Conservation (phyloP, 441 rosid genomes). For the Pelargonium cotyledonis region DNA sequence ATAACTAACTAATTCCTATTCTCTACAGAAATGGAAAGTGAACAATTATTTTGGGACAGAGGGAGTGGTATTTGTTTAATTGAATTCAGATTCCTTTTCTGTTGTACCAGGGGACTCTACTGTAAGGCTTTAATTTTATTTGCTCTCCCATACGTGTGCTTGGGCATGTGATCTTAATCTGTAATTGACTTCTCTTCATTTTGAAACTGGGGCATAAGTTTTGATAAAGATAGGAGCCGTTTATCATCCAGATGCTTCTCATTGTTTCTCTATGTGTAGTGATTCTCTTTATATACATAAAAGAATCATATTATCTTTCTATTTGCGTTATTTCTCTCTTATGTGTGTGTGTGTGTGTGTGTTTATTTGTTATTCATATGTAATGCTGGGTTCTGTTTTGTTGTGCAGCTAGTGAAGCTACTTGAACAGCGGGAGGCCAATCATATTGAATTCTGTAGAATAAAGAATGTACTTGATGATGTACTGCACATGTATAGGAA, state of each 20-base stretch:
- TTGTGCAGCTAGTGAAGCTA: conserved; percentile 85
- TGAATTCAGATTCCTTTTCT: neutral
- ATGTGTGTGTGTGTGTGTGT: neutral
- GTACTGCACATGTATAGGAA: conserved; percentile 61
- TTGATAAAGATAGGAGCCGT: too few species aligned
- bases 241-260: too few species aligned
- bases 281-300: neutral
- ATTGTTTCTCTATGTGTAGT: neutral
- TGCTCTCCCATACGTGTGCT: too few species aligned
- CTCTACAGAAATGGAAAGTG: too few species aligned
- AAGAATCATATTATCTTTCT: neutral
- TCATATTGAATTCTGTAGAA: conserved; percentile 87
- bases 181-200: too few species aligned
- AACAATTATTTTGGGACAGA: too few species aligned
- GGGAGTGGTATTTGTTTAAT: neutral
- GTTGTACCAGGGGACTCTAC: neutral
- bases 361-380: neutral
- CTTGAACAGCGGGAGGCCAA: conserved; percentile 92
- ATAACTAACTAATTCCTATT: too few species aligned
- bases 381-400: conserved; percentile 11
- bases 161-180: too few species aligned
- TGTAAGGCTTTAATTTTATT: too few species aligned
- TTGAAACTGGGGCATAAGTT: too few species aligned
- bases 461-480: conserved; percentile 76
- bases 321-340: too few species aligned